Conservation (phyloP, 2,329 filamentous ascomycete species). For the Neopestalotiopsis rosae region DNA sequence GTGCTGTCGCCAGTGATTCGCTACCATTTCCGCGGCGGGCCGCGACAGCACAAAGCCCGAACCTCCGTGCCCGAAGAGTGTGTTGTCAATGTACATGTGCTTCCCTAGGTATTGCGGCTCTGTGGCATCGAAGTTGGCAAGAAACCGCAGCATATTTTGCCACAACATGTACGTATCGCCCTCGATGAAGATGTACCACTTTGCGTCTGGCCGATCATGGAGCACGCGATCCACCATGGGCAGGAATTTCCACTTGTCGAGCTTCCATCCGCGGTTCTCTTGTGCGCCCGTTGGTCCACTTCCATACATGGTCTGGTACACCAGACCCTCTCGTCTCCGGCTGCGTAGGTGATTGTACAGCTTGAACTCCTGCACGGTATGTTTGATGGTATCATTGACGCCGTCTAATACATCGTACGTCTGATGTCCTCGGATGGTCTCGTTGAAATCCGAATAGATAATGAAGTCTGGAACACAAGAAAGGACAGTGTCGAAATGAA, state of each 20-base stretch:
- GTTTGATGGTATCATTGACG: slow-evolving; percentile 43
- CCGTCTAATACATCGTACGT: slow-evolving; percentile 55
- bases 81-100: slow-evolving; percentile 54
- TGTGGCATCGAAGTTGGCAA: slow-evolving; percentile 52
- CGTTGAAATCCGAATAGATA: slow-evolving; percentile 63
- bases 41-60: slow-evolving; percentile 58
- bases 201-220: slow-evolving; percentile 47
- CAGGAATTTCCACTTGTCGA: slow-evolving; percentile 65
- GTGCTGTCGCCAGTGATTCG: slow-evolving; percentile 46
- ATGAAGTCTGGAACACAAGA: slow-evolving; percentile 59
- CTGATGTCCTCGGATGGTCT: slow-evolving; percentile 53
- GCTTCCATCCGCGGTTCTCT: slow-evolving; percentile 53
- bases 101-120: slow-evolving; percentile 59
- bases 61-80: slow-evolving; percentile 58
- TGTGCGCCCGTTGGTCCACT: slow-evolving; percentile 31
- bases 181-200: slow-evolving; percentile 66
- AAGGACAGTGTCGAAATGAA: slow-evolving; percentile 59
- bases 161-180: slow-evolving; percentile 63
- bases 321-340: slow-evolving; percentile 42
- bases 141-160: slow-evolving; percentile 57
- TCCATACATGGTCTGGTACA: slow-evolving; percentile 33
- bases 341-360: slow-evolving; percentile 54
- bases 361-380: slow-evolving; percentile 51
- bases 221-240: slow-evolving; percentile 57
- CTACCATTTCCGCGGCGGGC: slow-evolving; percentile 49